Evolutionary conservation across 2,329 filamentous ascomycete species (phyloP), one percentile per base, ranked within the genome.

Genomic region (Apiospora saccharicola): DNA sequence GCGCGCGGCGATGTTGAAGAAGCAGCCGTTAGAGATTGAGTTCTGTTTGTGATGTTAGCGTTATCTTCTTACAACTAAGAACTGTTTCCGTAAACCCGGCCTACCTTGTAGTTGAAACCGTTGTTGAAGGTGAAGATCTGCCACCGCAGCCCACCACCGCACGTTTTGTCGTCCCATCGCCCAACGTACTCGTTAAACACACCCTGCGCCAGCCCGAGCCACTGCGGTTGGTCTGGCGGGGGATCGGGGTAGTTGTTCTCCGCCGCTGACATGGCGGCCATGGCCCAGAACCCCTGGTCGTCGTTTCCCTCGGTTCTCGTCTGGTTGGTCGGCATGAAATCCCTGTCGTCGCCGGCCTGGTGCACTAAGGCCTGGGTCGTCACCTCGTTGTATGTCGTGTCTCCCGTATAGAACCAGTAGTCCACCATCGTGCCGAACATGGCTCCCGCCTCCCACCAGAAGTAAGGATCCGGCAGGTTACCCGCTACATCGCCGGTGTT

Each of bases 131-230:
- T 81, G 80, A 87, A 90, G 69, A 92, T 89, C 81, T 93, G 91
- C 91, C 91, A 93, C 74, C 88, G 86, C 74, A 93, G 78, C 5
- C 91, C 91, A 70, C 91, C 90, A 67, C 83, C 84, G 77, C 91
- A 93, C 0, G 85, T 85, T 0, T 79, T 75, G 0, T 78, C 82
- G 75, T 92, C 88, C 86, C 89, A 91, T 30, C 90, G 85, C 47
- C 88, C 85, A 1, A 86, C 86, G 77, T 92, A 90, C 5, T 87
- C 88, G 77, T 91, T 90, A 79, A 91, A 93, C 0, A 91, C 89
- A 2, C 88, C 89, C 75, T 90, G 89, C 1, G 89, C 90, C 70
- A 93, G 85, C 37, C 86, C 86, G n/a, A 92, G 83, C 91, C 91
- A 93, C 64, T 87, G 85, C 0, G 88, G 86, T 69, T 86, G 74